Evolutionary conservation across 768 basidiomycete genomes (phyloP).

Genomic region (Pholiota molesta): DNA sequence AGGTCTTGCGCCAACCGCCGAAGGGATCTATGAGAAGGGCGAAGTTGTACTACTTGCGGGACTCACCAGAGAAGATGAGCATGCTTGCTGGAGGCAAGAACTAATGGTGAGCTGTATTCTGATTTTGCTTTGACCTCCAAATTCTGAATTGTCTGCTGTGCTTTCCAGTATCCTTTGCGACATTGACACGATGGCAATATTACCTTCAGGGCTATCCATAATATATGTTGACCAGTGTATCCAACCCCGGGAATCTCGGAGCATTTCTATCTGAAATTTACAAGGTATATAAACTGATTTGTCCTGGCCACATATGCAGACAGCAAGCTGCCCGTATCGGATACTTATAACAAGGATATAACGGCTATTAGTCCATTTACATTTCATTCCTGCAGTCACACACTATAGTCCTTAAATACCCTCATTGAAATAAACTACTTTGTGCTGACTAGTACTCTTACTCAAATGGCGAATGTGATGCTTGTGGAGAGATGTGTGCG

Average conservation of each 20-base stretch:
- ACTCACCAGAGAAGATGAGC: conserved; percentile 86
- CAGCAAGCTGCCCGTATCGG: background rate
- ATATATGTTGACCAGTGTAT: background rate
- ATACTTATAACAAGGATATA: background rate
- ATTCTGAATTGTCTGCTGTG: background rate
- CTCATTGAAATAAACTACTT: background rate
- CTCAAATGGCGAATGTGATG: background rate
- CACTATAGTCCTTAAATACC: background rate
- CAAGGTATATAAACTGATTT: background rate
- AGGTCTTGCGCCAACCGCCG: conserved; percentile 69
- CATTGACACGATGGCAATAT: background rate
- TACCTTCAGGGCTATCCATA: background rate
- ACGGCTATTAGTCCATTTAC: background rate
- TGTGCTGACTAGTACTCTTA: background rate
- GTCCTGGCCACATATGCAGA: background rate
- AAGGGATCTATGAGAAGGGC: conserved; percentile 71
- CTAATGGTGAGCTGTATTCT: conserved; percentile 20
- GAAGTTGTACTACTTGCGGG: conserved; percentile 82
- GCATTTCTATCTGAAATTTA: too few species aligned
- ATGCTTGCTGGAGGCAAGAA: conserved; percentile 56
- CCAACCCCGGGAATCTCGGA: background rate
- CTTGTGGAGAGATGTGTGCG: conserved; percentile 17
- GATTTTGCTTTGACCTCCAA: too few species aligned
- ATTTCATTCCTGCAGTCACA: background rate
- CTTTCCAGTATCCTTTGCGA: background rate